These are phyloP conservation scores for Deinandra increscens DNA, from an alignment of 129 eudicot genomes.

Conservation along the genomic window DNA sequence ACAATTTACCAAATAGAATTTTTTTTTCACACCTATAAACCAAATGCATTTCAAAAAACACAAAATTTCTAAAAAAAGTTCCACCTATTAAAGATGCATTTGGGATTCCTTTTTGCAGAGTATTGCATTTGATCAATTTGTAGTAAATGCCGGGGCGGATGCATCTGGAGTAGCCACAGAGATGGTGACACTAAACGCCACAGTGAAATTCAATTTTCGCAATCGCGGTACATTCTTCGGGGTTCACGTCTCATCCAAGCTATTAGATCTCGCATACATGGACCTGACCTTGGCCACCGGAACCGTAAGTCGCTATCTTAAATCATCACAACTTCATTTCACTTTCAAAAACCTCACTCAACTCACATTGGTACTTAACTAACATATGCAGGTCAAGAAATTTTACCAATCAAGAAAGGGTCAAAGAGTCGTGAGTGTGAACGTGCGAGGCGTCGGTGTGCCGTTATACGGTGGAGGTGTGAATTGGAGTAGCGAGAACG, in stretches of 20 bases:
- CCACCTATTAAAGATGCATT: neutral
- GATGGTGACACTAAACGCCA: slow-evolving; percentile 71
- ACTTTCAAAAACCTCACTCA: too few relatives aligned
- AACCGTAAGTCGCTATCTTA: slow-evolving; percentile 39
- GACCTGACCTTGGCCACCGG: slow-evolving; percentile 68
- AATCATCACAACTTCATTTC: too few relatives aligned
- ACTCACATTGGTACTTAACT: too few relatives aligned
- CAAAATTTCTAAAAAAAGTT: too few relatives aligned
- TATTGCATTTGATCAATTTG: slow-evolving; percentile 57
- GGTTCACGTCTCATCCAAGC: slow-evolving; percentile 78
- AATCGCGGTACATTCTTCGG: slow-evolving; percentile 84
- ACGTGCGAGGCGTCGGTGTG: slow-evolving; percentile 41
- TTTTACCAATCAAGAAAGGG: slow-evolving; percentile 80
- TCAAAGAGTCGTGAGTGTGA: slow-evolving; percentile 53
- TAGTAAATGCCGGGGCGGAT: slow-evolving; percentile 75
- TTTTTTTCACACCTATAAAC: too few relatives aligned
- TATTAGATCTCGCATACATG: slow-evolving; percentile 58
- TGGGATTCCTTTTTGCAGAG: slow-evolving; percentile 46
- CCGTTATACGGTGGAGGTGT: slow-evolving; percentile 79
- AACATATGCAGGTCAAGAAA: too few relatives aligned
- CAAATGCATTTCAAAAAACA: too few relatives aligned
- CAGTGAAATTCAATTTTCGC: slow-evolving; percentile 56
- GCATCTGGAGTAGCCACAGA: slow-evolving; percentile 77
- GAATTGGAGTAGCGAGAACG: slow-evolving; percentile 48
- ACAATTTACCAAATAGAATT: too few relatives aligned